phyloP scores from a whole-genome alignment of 768 basidiomycete genomes.

The Multifurca ochricompacta region DNA sequence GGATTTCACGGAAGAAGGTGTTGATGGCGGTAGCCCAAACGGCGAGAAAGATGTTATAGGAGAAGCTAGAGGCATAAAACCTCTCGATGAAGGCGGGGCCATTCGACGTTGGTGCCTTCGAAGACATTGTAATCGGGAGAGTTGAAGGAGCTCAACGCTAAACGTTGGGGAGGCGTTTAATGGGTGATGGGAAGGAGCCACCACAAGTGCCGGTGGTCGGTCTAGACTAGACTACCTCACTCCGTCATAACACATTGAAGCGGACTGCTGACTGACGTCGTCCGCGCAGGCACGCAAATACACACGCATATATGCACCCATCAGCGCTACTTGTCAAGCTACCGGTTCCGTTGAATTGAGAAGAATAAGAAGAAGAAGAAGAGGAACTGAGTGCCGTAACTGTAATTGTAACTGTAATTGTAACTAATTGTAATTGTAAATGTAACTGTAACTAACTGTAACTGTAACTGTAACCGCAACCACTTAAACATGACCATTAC shows the following conservation, averaged over 20 bases:
- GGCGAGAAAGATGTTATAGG: conserved; percentile 66
- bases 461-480: too few species aligned
- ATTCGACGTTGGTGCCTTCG: neutral
- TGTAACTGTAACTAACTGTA: too few species aligned
- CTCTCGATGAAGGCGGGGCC: conserved; percentile 1
- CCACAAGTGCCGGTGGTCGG: neutral
- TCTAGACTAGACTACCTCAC: neutral
- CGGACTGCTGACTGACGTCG: neutral
- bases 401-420: too few species aligned
- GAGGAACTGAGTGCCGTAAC: too few species aligned
- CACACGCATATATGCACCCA: neutral
- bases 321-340: neutral
- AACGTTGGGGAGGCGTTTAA: neutral
- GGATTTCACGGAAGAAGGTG: conserved; percentile 93
- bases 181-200: neutral
- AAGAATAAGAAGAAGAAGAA: too few species aligned
- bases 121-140: neutral
- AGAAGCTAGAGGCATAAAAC: conserved; percentile 18
- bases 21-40: conserved; percentile 82
- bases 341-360: neutral
- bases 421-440: too few species aligned
- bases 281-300: neutral
- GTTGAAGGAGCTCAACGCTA: neutral
- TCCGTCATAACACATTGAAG: neutral
- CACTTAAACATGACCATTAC: neutral